A percentile compares a stretch with the other conserved stretches of the same genome.
These are phyloP conservation scores for Linum tenue DNA, from an alignment of 345 rosid genomes.

Conservation along the genomic window DNA sequence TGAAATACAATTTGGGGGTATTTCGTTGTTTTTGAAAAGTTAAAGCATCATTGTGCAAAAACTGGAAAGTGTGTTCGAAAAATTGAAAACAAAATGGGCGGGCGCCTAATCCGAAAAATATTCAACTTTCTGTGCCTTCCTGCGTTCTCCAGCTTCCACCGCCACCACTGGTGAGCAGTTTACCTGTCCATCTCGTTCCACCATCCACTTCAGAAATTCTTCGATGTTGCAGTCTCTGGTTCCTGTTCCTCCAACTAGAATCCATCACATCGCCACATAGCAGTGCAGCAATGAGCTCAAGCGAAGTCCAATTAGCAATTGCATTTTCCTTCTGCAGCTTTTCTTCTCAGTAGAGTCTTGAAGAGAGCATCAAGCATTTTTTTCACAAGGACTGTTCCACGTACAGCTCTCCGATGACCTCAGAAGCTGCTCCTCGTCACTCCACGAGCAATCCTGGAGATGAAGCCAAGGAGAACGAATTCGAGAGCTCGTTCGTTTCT, in stretches of 20 bases:
- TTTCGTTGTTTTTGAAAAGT: background rate
- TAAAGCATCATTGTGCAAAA: background rate
- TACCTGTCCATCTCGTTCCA: background rate
- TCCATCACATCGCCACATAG: background rate
- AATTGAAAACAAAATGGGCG: background rate
- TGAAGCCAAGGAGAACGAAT: slow-evolving; percentile 59
- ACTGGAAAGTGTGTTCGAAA: no score
- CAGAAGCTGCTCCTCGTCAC: background rate
- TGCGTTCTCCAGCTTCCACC: background rate
- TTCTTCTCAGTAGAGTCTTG: no score
- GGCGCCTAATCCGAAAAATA: background rate
- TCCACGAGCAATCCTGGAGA: slow-evolving; percentile 8
- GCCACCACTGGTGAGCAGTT: background rate
- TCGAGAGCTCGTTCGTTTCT: slow-evolving; percentile 28
- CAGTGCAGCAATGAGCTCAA: background rate
- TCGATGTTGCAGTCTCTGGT: background rate
- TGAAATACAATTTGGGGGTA: background rate
- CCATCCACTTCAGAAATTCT: background rate
- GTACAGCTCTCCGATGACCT: background rate
- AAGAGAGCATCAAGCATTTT: no score
- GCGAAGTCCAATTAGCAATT: background rate
- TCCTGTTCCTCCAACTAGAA: background rate
- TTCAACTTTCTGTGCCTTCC: background rate
- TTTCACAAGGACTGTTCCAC: background rate
- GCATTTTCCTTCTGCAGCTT: background rate